A percentile compares a stretch with the other conserved stretches of the same genome.
These are phyloP conservation scores for Passiflora organensis DNA, from an alignment of 345 rosid species.

Conservation along the genomic window DNA sequence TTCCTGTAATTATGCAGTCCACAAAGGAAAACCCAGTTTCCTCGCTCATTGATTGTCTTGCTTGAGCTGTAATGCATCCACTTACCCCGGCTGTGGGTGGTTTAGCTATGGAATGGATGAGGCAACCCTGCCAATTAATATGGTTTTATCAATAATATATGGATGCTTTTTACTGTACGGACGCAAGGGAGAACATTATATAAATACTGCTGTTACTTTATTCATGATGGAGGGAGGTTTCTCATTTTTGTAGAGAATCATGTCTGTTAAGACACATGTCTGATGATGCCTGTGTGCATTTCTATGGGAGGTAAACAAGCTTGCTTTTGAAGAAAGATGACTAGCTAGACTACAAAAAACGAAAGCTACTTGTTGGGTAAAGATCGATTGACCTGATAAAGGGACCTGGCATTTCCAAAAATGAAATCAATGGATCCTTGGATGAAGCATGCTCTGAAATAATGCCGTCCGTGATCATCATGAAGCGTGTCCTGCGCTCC, in stretches of 20 bases:
- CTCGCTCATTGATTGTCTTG: slow-evolving; percentile 32
- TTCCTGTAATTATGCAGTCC: slow-evolving; percentile 50
- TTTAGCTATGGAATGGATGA: slow-evolving; percentile 21
- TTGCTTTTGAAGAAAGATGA: neutral
- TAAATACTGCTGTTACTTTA: too few species aligned
- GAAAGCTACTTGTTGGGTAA: neutral
- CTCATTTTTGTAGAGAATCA: too few species aligned
- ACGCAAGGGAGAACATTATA: too few species aligned
- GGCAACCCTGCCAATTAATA: slow-evolving; percentile 13
- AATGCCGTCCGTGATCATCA: slow-evolving; percentile 71
- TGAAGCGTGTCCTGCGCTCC: slow-evolving; percentile 35
- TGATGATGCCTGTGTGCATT: too few species aligned
- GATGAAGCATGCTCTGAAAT: slow-evolving; percentile 61
- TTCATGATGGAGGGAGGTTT: neutral
- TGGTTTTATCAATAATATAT: too few species aligned
- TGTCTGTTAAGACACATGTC: too few species aligned
- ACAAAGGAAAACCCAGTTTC: slow-evolving; percentile 71
- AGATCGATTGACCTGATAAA: slow-evolving; percentile 39
- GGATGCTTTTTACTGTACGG: too few species aligned
- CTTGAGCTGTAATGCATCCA: slow-evolving; percentile 28
- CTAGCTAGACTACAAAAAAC: neutral
- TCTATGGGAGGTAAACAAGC: too few species aligned
- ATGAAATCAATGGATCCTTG: slow-evolving; percentile 89
- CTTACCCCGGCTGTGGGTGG: slow-evolving; percentile 16
- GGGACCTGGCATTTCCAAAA: slow-evolving; percentile 65